These are phyloP conservation scores for Coemansia sp. DNA, from an alignment of 192 early-diverging fungal genomes.

Conservation along the genomic window DNA sequence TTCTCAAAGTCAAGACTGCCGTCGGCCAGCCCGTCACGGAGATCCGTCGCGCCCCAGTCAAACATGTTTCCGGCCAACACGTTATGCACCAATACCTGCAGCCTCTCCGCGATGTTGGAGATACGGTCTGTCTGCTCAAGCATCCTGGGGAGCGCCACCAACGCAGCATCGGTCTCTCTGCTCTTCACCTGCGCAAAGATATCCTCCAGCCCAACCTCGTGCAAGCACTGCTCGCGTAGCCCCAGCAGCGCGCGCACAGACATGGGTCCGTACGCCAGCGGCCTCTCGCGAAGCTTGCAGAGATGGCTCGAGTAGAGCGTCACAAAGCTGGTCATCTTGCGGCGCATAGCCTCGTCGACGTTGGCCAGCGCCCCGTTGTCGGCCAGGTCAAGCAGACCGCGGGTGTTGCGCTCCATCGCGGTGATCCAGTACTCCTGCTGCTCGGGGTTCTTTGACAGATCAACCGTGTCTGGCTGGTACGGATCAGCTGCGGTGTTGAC, in stretches of 20 bases:
- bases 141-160: conserved; percentile 55
- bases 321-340: conserved; percentile 54
- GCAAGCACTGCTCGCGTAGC: conserved; percentile 79
- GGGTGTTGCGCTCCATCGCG: conserved; percentile 66
- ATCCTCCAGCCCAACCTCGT: conserved; percentile 79
- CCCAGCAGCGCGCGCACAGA: conserved; percentile 71
- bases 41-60: conserved; percentile 72
- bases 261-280: conserved; percentile 72
- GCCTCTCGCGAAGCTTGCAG: conserved; percentile 61
- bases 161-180: conserved; percentile 64
- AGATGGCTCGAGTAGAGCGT: conserved; percentile 70
- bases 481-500: conserved; percentile 16
- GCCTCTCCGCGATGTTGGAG: conserved; percentile 6
- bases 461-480: conserved; percentile 73
- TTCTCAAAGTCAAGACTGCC: conserved; percentile 63
- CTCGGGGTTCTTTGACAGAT: conserved; percentile 55
- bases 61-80: conserved; percentile 85
- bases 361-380: conserved; percentile 34
- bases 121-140: conserved; percentile 57
- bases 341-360: conserved; percentile 6
- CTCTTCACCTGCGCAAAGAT: conserved; percentile 73
- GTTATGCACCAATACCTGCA: conserved; percentile 63
- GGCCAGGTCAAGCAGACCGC: conserved; percentile 64
- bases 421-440: conserved; percentile 78
- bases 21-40: conserved; percentile 59